Conservation (phyloP, 306 rosid species). For the Trichosanthes cucumerina region DNA sequence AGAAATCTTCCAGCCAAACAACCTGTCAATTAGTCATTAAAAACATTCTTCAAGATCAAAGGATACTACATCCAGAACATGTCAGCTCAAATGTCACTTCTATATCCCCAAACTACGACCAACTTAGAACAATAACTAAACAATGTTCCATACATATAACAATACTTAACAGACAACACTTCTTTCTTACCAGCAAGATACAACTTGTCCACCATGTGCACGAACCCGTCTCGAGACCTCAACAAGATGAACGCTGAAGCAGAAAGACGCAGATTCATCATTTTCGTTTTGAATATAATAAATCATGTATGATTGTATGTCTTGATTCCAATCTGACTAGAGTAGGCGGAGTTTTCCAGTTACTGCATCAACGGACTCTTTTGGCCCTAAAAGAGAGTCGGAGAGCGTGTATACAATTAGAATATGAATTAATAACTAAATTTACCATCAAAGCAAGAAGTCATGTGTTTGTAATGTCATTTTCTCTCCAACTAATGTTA, state of each 20-base stretch:
- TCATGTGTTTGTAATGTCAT: neutral
- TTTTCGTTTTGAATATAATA: neutral
- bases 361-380: slow-evolving; percentile 50
- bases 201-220: neutral
- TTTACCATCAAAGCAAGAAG: too few relatives aligned
- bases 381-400: slow-evolving; percentile 45
- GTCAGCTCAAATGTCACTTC: neutral
- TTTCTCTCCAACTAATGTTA: neutral
- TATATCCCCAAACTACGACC: neutral
- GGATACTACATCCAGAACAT: neutral
- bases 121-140: neutral
- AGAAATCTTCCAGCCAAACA: neutral
- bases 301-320: neutral
- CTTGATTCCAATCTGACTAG: slow-evolving; percentile 22
- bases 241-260: neutral
- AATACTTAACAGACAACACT: neutral
- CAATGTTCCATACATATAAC: neutral
- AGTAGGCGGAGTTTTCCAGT: slow-evolving; percentile 62
- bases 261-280: neutral
- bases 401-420: neutral
- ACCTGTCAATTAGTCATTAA: neutral
- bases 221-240: neutral
- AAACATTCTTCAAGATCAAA: neutral
- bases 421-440: neutral
- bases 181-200: neutral